These are phyloP conservation scores for Trypanosoma rangeli DNA, from an alignment of 208 protist genomes.

Conservation along the genomic window DNA sequence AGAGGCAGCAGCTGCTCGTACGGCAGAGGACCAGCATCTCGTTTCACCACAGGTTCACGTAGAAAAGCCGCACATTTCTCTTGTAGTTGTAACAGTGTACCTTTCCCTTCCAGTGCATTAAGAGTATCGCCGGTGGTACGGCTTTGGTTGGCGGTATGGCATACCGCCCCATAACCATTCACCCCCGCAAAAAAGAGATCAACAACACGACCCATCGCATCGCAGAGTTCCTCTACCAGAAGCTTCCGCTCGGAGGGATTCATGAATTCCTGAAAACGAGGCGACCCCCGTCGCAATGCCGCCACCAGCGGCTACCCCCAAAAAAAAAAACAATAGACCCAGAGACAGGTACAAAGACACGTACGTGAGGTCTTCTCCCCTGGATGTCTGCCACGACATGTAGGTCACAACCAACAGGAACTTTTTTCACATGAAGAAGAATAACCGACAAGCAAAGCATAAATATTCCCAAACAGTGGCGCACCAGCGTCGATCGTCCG, in stretches of 20 bases:
- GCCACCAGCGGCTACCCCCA: conserved; percentile 54
- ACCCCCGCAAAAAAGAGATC: not conserved
- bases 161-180: not conserved
- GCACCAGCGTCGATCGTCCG: conserved; percentile 22
- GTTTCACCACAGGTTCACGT: conserved; percentile 15
- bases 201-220: not conserved
- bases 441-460: conserved; percentile 47
- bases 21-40: not conserved
- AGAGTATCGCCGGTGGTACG: not conserved
- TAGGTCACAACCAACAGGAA: not conserved
- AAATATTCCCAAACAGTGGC: conserved; percentile 49
- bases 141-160: not conserved
- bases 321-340: conserved; percentile 37
- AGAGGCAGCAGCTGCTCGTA: conserved; percentile 27
- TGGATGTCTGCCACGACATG: conserved; percentile 5
- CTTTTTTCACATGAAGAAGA: not conserved
- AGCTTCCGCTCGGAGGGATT: conserved; percentile 21
- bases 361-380: not conserved
- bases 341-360: conserved; percentile 1
- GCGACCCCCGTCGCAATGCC: conserved; percentile 37
- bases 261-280: conserved; percentile 24
- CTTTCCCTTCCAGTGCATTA: conserved; percentile 1
- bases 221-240: conserved; percentile 27
- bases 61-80: conserved; percentile 46
- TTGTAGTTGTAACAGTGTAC: conserved; percentile 28